Evolutionary conservation across 106 monocot genomes (phyloP).

Genomic region (Acanthochlamys bracteata): DNA sequence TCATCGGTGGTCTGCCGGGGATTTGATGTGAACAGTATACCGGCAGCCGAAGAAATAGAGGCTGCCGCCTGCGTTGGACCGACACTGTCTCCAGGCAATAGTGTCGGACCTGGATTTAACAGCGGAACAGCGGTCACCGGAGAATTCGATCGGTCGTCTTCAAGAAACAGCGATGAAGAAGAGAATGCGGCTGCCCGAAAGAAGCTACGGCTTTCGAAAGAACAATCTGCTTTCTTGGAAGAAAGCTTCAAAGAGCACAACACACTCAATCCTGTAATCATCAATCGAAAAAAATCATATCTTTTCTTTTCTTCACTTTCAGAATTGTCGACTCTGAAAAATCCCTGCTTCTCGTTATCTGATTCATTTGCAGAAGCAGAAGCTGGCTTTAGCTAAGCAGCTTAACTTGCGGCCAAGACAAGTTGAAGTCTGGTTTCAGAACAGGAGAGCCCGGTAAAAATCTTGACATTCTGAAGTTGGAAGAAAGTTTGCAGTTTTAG

Average conservation of each 20-base stretch:
- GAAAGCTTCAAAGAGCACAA: slow-evolving; percentile 81
- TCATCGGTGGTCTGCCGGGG: slow-evolving; percentile 19
- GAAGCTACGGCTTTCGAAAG: slow-evolving; percentile 80
- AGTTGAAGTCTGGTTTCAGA: slow-evolving; percentile 75
- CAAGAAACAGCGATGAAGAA: slow-evolving; percentile 68
- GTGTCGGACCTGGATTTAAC: slow-evolving; percentile 4
- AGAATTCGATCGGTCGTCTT: slow-evolving; percentile 31
- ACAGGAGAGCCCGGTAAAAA: slow-evolving; percentile 60
- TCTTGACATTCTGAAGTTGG: neutral
- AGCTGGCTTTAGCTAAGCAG: slow-evolving; percentile 58
- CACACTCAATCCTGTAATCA: slow-evolving; percentile 67
- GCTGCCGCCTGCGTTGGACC: slow-evolving; percentile 16
- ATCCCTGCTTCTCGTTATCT: too few species aligned
- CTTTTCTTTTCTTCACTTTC: neutral
- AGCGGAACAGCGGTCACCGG: neutral
- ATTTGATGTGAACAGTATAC: slow-evolving; percentile 50
- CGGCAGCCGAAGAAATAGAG: slow-evolving; percentile 16
- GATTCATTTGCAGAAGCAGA: slow-evolving; percentile 36
- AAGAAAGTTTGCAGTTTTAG: neutral
- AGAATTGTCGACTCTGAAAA: too few species aligned
- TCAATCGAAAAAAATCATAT: neutral
- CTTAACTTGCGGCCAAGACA: slow-evolving; percentile 56
- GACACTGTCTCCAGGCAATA: slow-evolving; percentile 18
- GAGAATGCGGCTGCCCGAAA: slow-evolving; percentile 54
- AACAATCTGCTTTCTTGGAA: slow-evolving; percentile 71